Conservation (phyloP, 331 rosid species). For the Rhamnella rubrinervis region DNA sequence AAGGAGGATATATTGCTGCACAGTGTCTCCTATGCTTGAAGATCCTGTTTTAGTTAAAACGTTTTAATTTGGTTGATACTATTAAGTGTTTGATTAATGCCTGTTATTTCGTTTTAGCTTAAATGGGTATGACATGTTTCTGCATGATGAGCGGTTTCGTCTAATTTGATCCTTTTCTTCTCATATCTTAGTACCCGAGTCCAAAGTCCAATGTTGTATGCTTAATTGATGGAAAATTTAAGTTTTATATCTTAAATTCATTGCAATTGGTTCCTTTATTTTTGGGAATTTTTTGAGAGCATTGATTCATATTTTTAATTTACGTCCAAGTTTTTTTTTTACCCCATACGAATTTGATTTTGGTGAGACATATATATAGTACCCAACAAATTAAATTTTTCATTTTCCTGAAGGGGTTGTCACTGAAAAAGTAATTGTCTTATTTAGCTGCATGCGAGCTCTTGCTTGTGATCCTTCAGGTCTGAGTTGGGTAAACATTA, state of each 20-base stretch:
- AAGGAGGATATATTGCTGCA: neutral
- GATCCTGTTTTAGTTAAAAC: neutral
- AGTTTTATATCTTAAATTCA: neutral
- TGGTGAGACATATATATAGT: too few species aligned
- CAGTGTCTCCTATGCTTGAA: neutral
- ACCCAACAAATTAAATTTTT: too few species aligned
- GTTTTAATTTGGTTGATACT: neutral
- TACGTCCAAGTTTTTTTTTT: too few species aligned
- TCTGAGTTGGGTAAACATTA: neutral
- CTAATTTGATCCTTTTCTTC: slow-evolving; percentile 5
- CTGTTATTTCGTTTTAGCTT: neutral
- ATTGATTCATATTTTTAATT: too few species aligned
- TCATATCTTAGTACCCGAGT: too few species aligned
- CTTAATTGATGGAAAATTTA: neutral
- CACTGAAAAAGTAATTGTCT: neutral
- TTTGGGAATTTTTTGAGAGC: too few species aligned
- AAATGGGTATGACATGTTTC: neutral
- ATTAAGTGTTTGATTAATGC: neutral
- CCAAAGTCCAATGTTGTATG: neutral
- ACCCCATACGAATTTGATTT: too few species aligned
- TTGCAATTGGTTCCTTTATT: too few species aligned
- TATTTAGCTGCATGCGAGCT: neutral
- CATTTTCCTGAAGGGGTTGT: neutral
- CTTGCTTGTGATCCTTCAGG: neutral
- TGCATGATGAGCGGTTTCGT: neutral